A percentile compares a stretch with the other conserved stretches of the same genome.
phyloP scores from a whole-genome alignment of 306 rosid species.

The Prunus armeniaca region DNA sequence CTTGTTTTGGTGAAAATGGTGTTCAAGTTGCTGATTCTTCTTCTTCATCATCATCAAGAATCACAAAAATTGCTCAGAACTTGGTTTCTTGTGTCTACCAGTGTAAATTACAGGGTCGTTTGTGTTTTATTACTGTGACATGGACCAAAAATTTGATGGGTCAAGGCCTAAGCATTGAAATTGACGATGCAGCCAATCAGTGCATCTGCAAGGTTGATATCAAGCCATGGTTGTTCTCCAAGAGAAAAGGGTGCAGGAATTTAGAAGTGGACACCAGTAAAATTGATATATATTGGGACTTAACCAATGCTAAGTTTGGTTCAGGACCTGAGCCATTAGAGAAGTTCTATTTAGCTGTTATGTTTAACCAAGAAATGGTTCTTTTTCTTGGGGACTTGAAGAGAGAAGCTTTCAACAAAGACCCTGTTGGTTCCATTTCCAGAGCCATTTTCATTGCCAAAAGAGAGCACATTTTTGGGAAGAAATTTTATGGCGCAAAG shows the following conservation, averaged over 20 bases:
- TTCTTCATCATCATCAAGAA: constrained; percentile 42
- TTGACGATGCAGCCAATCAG: constrained; percentile 53
- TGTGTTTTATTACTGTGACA: constrained; percentile 65
- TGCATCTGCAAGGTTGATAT: constrained; percentile 72
- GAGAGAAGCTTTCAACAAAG: constrained; percentile 55
- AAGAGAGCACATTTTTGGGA: constrained; percentile 77
- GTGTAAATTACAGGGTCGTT: constrained; percentile 45
- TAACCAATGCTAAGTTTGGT: constrained; percentile 73
- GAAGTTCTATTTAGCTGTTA: constrained; percentile 58
- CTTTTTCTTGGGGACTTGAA: constrained; percentile 69
- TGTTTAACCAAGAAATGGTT: constrained; percentile 51
- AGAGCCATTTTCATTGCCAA: constrained; percentile 54
- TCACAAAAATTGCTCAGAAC: constrained; percentile 62
- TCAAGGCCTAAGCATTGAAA: constrained; percentile 70
- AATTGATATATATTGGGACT: constrained; percentile 68
- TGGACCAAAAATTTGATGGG: constrained; percentile 91
- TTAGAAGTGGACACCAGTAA: constrained; percentile 57
- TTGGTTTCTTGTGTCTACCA: constrained; percentile 74
- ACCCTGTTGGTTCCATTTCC: constrained; percentile 21
- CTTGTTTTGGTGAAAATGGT: constrained; percentile 92
- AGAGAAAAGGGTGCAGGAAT: constrained; percentile 72
- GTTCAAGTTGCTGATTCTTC: constrained; percentile 77
- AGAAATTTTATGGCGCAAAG: constrained; percentile 59
- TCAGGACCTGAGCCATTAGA: constrained; percentile 76
- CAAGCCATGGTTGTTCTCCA: constrained; percentile 89